phyloP scores from a whole-genome alignment of 108 stramenopile species.

The Aurantiochytrium sp. region DNA sequence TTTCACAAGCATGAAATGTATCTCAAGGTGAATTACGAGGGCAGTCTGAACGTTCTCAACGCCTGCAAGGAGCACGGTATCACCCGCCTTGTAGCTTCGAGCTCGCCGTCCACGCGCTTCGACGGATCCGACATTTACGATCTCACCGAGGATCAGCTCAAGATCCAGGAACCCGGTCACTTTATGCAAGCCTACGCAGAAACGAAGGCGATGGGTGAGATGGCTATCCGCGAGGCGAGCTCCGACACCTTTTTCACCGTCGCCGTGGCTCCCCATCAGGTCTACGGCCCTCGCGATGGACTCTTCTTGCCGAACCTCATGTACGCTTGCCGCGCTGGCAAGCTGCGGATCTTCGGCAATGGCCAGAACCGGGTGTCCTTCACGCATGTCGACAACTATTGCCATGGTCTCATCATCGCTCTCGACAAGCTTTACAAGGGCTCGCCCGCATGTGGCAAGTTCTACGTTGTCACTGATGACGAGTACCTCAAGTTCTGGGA shows the following conservation, averaged over 20 bases:
- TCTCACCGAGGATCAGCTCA: conserved; percentile 62
- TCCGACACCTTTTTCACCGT: conserved; percentile 63
- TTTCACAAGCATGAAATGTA: conserved; percentile 68
- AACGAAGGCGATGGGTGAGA: conserved; percentile 87
- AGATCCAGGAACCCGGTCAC: conserved; percentile 47
- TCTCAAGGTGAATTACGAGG: conserved; percentile 23
- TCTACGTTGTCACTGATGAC: conserved; percentile 95
- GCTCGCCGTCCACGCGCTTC: conserved; percentile 87
- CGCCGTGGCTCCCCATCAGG: conserved; percentile 90
- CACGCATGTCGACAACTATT: conserved; percentile 93
- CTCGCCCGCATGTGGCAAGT: conserved; percentile 78
- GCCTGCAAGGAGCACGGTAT: conserved; percentile 68
- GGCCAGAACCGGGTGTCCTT: conserved; percentile 80
- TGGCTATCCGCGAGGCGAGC: conserved; percentile 60
- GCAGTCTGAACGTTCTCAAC: conserved; percentile 27
- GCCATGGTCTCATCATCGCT: conserved; percentile 83
- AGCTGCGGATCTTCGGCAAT: conserved; percentile 79
- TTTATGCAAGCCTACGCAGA: conserved; percentile 84
- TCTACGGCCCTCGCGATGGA: conserved; percentile 83
- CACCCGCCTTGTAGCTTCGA: conserved; percentile 77
- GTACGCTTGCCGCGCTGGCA: conserved; percentile 70
- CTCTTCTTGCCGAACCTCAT: conserved; percentile 84
- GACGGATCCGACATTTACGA: conserved; percentile 79
- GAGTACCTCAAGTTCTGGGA: conserved; percentile 74
- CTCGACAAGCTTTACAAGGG: conserved; percentile 65